Percentiles rank a stretch among this genome's conserved stretches.
phyloP scores from a whole-genome alignment of 495 filamentous ascomycete species.

The Penicillium arizonense region DNA sequence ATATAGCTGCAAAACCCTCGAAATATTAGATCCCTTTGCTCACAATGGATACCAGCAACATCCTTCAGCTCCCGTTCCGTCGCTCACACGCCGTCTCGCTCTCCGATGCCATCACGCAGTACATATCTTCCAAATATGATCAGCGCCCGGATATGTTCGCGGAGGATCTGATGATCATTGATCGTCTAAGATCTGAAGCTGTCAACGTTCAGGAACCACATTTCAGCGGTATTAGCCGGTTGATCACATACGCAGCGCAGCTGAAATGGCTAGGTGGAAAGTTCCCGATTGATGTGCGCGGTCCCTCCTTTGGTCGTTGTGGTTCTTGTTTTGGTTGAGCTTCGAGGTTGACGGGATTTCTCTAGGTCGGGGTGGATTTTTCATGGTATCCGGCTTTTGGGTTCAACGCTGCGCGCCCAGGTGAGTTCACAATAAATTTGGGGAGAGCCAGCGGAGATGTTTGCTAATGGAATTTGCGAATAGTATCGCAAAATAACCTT shows the following conservation, averaged over 20 bases:
- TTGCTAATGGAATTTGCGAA: neutral
- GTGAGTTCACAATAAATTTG: conserved; percentile 30
- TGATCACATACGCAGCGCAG: conserved; percentile 88
- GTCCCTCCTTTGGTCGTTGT: neutral
- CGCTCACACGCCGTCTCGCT: conserved; percentile 74
- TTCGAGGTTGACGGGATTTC: neutral
- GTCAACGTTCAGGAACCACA: conserved; percentile 87
- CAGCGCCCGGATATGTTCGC: conserved; percentile 98
- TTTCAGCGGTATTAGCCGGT: conserved; percentile 80
- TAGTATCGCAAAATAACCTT: conserved; percentile 82
- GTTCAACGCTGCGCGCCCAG: conserved; percentile 76
- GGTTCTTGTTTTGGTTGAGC: neutral
- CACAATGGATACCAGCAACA: conserved; percentile 35
- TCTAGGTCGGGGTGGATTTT: conserved; percentile 89
- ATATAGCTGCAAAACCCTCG: neutral
- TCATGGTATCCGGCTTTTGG: conserved; percentile 93
- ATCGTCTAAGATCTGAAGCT: conserved; percentile 76
- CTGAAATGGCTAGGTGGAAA: conserved; percentile 92
- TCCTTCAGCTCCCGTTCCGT: conserved; percentile 78
- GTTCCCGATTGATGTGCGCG: conserved; percentile 88
- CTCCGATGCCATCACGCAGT: conserved; percentile 82
- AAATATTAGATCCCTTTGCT: neutral
- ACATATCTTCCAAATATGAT: conserved; percentile 98
- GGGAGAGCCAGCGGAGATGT: neutral
- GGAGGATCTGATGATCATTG: conserved; percentile 83